Conservation (phyloP, 768 basidiomycete species). For the Trametes villosa region DNA sequence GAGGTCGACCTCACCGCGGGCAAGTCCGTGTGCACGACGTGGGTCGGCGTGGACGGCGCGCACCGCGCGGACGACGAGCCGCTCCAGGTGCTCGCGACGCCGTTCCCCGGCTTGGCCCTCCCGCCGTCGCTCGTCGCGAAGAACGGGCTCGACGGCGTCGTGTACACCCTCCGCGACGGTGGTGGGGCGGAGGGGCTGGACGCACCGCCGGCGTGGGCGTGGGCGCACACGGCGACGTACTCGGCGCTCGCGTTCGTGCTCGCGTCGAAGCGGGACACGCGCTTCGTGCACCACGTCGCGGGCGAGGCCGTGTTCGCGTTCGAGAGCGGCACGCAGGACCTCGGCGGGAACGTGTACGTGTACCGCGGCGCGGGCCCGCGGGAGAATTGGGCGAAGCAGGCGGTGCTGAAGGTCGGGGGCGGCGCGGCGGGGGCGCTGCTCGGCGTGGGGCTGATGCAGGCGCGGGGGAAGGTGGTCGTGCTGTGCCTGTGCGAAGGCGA, state of each 20-base stretch:
- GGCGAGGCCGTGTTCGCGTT: slow-evolving; percentile 73
- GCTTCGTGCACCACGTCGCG: slow-evolving; percentile 79
- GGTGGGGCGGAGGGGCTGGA: slow-evolving; percentile 28
- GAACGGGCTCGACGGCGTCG: slow-evolving; percentile 72
- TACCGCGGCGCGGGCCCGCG: slow-evolving; percentile 63
- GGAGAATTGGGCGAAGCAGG: slow-evolving; percentile 75
- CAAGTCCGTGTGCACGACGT: slow-evolving; percentile 63
- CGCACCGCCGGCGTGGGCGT: slow-evolving; percentile 42
- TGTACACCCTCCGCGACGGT: slow-evolving; percentile 54
- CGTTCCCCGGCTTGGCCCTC: slow-evolving; percentile 58
- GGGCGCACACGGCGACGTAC: slow-evolving; percentile 83
- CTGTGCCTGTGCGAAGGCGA: slow-evolving; percentile 80
- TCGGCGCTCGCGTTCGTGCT: slow-evolving; percentile 93
- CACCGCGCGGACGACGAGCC: slow-evolving; percentile 37
- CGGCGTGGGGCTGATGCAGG: slow-evolving; percentile 64
- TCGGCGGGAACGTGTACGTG: slow-evolving; percentile 84
- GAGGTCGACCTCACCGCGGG: slow-evolving; percentile 84
- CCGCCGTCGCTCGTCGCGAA: slow-evolving; percentile 64
- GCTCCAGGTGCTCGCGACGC: slow-evolving; percentile 66
- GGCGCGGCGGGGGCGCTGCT: slow-evolving; percentile 74
- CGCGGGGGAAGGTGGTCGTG: slow-evolving; percentile 43
- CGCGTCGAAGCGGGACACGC: slow-evolving; percentile 88
- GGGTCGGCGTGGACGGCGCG: slow-evolving; percentile 61
- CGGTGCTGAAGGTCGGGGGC: slow-evolving; percentile 76
- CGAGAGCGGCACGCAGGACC: slow-evolving; percentile 70